Base-by-base conservation (phyloP, 371 early-diverging fungal genomes). In the Lichtheimia ornata region DNA sequence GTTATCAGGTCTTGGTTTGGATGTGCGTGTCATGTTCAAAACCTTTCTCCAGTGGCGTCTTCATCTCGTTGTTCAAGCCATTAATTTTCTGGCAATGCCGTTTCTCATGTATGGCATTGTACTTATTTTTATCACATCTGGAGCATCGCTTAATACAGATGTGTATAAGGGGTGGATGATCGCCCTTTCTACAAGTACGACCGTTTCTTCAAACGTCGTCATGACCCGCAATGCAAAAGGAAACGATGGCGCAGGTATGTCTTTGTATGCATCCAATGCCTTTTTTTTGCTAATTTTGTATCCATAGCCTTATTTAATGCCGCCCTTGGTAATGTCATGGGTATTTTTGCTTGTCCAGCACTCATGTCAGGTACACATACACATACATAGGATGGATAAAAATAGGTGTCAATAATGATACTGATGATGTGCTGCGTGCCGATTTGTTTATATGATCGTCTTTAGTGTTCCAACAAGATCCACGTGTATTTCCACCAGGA, bases 221-320 rank as follows among this genome's bases (percentile, higher is more conserved):
- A 90, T 90, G 90, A 91, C 91, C 15, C 77, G 84, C 57, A 85
- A 84, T 58, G 88, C 90, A 0, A 69, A 72, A 40, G 89, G 91
- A 27, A 89, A 85, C 62, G 90, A 89, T 62, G 79, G 86, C 41
- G 75, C 72, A 50, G 79, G 75, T 74, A 69, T 52, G 18, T 18
- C 42, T 20, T 6, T 20, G 22, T 53, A 4, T 58, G n/a, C 50
- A 4, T 18, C 4, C 35, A 47, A 40, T 22, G 24, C 7, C 41
- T 50, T 59, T 45, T 25, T 3, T 49, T 22, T 57, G 59, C 24
- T 50, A 24, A 25, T 50, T 56, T n/a, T 63, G n/a, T 42, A 22
- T 45, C 22, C 53, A 7, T 55, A 58, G 87, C 91, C 3, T 58
- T 89, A 5, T 83, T 87, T 50, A 88, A 89, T 70, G 87, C 88